Conservation (phyloP, 2,329 filamentous ascomycete genomes). For the Xylaria sp. region DNA sequence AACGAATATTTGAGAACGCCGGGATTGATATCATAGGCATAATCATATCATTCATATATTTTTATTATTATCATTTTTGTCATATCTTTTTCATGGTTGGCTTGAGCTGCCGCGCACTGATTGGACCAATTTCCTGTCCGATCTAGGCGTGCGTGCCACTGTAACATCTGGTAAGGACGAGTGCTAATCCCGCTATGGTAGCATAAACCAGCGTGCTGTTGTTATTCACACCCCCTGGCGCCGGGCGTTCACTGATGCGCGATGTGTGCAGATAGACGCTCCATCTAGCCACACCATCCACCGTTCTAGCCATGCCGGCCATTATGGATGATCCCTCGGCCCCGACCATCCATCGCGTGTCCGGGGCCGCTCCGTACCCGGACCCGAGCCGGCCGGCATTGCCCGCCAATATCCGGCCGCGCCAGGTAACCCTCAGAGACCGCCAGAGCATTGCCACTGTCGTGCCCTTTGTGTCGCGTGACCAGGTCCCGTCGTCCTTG, state of each 20-base stretch:
- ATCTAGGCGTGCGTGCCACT: slow-evolving; percentile 23
- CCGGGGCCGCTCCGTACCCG: slow-evolving; percentile 74
- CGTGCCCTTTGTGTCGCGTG: slow-evolving; percentile 81
- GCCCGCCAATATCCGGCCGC: slow-evolving; percentile 75
- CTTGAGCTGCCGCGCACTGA: not conserved
- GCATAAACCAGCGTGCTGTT: slow-evolving; percentile 3
- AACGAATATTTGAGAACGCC: slow-evolving; percentile 34
- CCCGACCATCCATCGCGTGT: slow-evolving; percentile 76
- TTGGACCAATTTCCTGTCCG: slow-evolving; percentile 5
- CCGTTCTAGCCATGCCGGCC: slow-evolving; percentile 70
- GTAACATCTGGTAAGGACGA: slow-evolving; percentile 24
- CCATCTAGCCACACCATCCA: not conserved
- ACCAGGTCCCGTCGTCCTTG: slow-evolving; percentile 80
- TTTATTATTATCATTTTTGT: not conserved
- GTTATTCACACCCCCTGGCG: slow-evolving; percentile 17
- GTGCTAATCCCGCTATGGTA: slow-evolving; percentile 15
- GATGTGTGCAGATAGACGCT: slow-evolving; percentile 7
- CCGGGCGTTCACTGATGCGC: slow-evolving; percentile 19
- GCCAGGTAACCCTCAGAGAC: slow-evolving; percentile 84
- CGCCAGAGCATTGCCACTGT: slow-evolving; percentile 85
- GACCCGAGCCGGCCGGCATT: slow-evolving; percentile 70
- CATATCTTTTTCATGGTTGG: not conserved
- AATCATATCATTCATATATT: not conserved
- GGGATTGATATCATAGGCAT: not conserved
- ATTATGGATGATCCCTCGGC: slow-evolving; percentile 81